A percentile compares a stretch with the other conserved stretches of the same genome.
Conservation (phyloP, 176 grass and related monocot genomes). For the Oryza meyeriana region DNA sequence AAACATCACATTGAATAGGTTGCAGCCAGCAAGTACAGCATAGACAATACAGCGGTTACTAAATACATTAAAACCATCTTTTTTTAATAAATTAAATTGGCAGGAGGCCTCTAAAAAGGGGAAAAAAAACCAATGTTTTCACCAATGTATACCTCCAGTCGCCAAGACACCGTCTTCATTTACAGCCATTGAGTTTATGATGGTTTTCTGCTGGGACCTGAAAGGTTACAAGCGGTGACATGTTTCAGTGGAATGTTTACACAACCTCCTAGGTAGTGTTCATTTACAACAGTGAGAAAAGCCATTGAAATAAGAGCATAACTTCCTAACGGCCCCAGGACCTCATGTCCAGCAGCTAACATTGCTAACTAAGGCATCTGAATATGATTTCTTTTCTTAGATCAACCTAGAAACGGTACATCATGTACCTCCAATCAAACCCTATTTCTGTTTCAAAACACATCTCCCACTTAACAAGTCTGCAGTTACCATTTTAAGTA, state of each 20-base stretch:
- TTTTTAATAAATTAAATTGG: neutral
- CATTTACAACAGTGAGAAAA: neutral
- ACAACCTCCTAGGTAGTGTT: too few species aligned
- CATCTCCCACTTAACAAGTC: neutral
- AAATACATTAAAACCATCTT: neutral
- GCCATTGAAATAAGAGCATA: neutral
- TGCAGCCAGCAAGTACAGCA: neutral
- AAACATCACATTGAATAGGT: slow-evolving; percentile 3
- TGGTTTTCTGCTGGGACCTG: slow-evolving; percentile 98
- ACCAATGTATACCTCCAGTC: slow-evolving; percentile 67
- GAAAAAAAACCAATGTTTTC: neutral
- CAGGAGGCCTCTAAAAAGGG: neutral
- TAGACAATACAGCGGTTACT: neutral
- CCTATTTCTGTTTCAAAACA: neutral
- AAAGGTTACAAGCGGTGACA: neutral
- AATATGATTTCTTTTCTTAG: neutral
- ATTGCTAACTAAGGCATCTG: neutral
- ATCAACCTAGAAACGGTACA: neutral
- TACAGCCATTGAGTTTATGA: slow-evolving; percentile 96
- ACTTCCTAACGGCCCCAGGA: neutral
- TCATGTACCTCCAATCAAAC: neutral
- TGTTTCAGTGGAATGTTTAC: slow-evolving; percentile 16
- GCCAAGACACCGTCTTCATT: slow-evolving; percentile 95
- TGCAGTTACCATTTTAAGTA: neutral
- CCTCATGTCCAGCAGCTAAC: neutral